Evolutionary conservation across 1,284 basidiomycete species (phyloP).

Genomic region (Calocybe gambosa): DNA sequence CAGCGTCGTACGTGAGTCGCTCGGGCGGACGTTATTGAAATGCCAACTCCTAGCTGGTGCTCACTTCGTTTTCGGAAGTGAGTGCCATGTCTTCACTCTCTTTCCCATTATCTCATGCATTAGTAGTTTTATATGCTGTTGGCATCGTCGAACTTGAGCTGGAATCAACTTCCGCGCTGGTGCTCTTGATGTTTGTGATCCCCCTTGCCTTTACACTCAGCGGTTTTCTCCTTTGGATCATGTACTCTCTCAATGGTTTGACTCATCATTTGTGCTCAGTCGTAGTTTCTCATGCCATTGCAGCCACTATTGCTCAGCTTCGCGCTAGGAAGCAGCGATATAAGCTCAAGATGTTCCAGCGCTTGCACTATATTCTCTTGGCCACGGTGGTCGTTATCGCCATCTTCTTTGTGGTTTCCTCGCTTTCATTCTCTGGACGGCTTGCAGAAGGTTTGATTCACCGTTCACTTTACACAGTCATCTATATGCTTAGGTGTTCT

Average conservation of each 20-base stretch:
- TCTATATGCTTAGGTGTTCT: neutral
- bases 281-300: conserved; percentile 7
- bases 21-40: conserved; percentile 74
- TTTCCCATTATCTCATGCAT: conserved; percentile 4
- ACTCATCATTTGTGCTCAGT: conserved; percentile 3
- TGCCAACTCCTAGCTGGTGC: conserved; percentile 73
- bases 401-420: conserved; percentile 90
- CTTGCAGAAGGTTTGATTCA: conserved; percentile 70
- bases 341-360: conserved; percentile 84
- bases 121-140: conserved; percentile 79
- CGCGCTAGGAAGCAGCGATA: conserved; percentile 80
- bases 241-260: conserved; percentile 81
- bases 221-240: conserved; percentile 93
- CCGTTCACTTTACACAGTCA: conserved; percentile 1
- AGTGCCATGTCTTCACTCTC: conserved; percentile 14
- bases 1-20: conserved; percentile 75
- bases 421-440: conserved; percentile 86
- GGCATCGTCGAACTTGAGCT: conserved; percentile 90
- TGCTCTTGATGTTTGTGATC: conserved; percentile 83
- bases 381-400: conserved; percentile 79
- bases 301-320: conserved; percentile 83
- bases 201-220: conserved; percentile 93
- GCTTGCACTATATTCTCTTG: conserved; percentile 84
- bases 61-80: conserved; percentile 94
- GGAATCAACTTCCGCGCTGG: conserved; percentile 77